phyloP scores from a whole-genome alignment of 2,329 filamentous ascomycete genomes.

The Beauveria varroae region DNA sequence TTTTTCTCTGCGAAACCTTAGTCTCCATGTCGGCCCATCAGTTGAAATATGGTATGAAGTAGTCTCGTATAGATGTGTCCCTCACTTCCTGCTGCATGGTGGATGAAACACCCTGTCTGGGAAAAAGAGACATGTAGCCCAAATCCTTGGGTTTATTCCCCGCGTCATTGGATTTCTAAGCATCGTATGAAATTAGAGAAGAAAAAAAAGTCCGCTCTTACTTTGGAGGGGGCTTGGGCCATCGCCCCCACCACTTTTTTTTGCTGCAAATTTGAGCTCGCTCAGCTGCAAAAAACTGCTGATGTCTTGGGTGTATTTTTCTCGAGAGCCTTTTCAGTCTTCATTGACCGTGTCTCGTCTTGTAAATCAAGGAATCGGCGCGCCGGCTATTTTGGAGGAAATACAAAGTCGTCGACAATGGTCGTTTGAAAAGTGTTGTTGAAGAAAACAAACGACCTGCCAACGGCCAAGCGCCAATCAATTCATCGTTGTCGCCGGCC shows the following conservation, averaged over 20 bases:
- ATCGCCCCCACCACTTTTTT: not conserved
- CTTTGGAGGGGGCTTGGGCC: not conserved
- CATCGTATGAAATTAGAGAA: constrained; percentile 3
- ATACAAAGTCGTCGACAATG: not conserved
- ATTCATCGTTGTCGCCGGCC: not conserved
- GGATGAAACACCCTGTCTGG: not conserved
- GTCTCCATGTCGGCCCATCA: not conserved
- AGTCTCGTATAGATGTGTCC: not conserved
- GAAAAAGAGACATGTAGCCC: not conserved
- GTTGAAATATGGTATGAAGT: not conserved
- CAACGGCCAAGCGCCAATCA: not conserved
- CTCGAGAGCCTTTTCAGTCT: not conserved
- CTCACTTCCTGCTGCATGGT: not conserved
- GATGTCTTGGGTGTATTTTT: not conserved
- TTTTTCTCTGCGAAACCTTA: not conserved
- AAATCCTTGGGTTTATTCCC: not conserved
- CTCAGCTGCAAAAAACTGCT: not conserved
- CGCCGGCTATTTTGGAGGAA: not conserved
- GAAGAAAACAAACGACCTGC: not conserved
- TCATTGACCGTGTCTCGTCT: not conserved
- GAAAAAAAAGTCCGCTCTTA: not conserved
- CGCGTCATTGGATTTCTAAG: constrained; percentile 12
- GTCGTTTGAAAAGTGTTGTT: not conserved
- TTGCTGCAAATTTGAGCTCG: not conserved
- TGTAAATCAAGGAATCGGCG: not conserved